Evolutionary conservation across 140 eudicot species (phyloP), one percentile per base, ranked within the genome.

Genomic region (Senecio squalidus): DNA sequence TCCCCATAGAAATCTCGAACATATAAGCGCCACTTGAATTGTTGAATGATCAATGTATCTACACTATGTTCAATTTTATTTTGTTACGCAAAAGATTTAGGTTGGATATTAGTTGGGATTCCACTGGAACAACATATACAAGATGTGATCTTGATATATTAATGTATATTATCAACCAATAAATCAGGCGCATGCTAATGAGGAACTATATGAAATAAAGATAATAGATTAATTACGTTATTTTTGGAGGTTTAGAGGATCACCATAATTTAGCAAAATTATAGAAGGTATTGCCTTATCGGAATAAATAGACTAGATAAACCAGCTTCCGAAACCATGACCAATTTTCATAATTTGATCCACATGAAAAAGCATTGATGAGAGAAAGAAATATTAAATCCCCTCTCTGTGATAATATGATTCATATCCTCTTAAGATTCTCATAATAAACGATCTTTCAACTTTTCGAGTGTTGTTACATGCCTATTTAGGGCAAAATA

Each of bases 331-430:
- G 11, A 39, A 53, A 65, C 43, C 6, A 13, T 26, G 53, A 36
- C 13, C 41, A 51, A 27, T 18, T 36, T 13, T 40, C 2, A 25
- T 9, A 54, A 52, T 39, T 53, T 23, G 25, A 18, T 31, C 39
- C 13, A 25, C 30, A 38, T 52, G 54, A 62, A 66, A 33, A 66
- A 26, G 43, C 43, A 9, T 66, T 53, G n/a, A 26, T 36, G 36
- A n/a, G 36, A 63, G 25, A 63, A 48, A 22, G 49, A 33, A 29
- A 28, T 6, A n/a, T n/a, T n/a, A n/a, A n/a, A n/a, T n/a, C n/a
- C n/a, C n/a, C n/a, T n/a, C n/a, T n/a, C n/a, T n/a, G n/a, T n/a
- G n/a, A n/a, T 31, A 31, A 11, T 31, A 0, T 3, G 11, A 31
- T 36, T 36, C 14, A 1, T 2, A 36, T 36, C 41, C 2, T 36